These are phyloP conservation scores for Rhizopogon rudus DNA, from an alignment of 768 basidiomycete species.

Conservation along the genomic window DNA sequence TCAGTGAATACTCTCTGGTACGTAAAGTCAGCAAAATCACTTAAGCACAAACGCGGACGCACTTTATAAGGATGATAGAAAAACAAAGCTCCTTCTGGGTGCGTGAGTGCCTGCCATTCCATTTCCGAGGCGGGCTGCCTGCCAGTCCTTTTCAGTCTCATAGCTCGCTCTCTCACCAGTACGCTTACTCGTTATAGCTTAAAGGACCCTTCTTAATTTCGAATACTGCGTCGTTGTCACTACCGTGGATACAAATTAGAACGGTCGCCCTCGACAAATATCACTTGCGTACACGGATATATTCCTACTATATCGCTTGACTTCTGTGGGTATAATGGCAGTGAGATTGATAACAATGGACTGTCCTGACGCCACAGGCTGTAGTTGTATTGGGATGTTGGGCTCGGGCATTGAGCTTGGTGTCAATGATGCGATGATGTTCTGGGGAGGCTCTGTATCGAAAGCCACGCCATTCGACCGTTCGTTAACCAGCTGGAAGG, in stretches of 20 bases:
- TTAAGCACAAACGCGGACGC: not conserved
- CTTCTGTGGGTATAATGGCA: not conserved
- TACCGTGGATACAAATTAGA: not conserved
- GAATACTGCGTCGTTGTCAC: too few species aligned
- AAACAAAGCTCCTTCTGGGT: slow-evolving; percentile 54
- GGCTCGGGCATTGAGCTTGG: not conserved
- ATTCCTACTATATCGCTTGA: not conserved
- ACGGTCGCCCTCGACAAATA: not conserved
- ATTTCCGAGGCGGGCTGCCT: not conserved
- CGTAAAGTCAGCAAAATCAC: not conserved
- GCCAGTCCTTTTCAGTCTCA: not conserved
- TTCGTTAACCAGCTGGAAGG: too few species aligned
- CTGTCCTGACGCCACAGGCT: not conserved
- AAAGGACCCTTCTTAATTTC: not conserved
- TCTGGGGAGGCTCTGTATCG: too few species aligned
- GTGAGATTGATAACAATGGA: not conserved
- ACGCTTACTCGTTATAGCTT: not conserved
- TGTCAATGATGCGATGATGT: not conserved
- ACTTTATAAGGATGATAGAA: slow-evolving; percentile 42
- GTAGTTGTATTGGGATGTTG: not conserved
- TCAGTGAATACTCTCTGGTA: slow-evolving; percentile 9
- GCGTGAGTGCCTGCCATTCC: slow-evolving; percentile 39
- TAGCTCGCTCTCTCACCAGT: not conserved
- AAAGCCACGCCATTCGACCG: too few species aligned
- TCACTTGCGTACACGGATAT: not conserved